A percentile compares a stretch with the other conserved stretches of the same genome.
These are phyloP conservation scores for Fraxinus quadrangulata DNA, from an alignment of 257 asterid genomes.

Conservation along the genomic window DNA sequence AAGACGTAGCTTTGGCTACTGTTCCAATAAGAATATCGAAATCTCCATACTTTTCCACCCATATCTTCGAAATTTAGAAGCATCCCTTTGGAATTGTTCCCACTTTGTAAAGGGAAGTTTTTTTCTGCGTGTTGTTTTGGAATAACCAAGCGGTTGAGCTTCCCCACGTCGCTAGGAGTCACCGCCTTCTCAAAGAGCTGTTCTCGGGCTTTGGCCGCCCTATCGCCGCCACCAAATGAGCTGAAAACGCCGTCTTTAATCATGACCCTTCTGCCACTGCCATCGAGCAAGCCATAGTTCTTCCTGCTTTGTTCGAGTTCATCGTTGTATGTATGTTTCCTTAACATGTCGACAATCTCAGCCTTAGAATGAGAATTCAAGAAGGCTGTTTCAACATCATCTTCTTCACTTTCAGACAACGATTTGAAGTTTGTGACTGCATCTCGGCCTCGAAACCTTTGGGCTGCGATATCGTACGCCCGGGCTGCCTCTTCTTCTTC, in stretches of 20 bases:
- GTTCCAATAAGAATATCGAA: slow-evolving; percentile 83
- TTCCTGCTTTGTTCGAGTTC: slow-evolving; percentile 71
- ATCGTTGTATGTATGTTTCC: slow-evolving; percentile 80
- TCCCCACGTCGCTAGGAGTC: slow-evolving; percentile 84
- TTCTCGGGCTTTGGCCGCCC: slow-evolving; percentile 39
- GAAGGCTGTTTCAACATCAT: slow-evolving; percentile 53
- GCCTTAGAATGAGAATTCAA: slow-evolving; percentile 68
- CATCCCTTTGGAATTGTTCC: slow-evolving; percentile 53
- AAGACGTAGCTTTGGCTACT: slow-evolving; percentile 86
- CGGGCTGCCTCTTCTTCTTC: slow-evolving; percentile 81
- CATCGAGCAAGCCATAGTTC: slow-evolving; percentile 27
- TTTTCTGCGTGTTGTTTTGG: slow-evolving; percentile 83
- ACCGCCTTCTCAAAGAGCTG: slow-evolving; percentile 78
- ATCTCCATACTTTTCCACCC: slow-evolving; percentile 77
- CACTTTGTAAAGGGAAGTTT: slow-evolving; percentile 62
- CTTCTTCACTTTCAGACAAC: slow-evolving; percentile 35
- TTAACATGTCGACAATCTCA: slow-evolving; percentile 84
- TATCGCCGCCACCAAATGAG: slow-evolving; percentile 23
- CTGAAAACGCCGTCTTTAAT: slow-evolving; percentile 7
- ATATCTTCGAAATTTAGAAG: slow-evolving; percentile 66
- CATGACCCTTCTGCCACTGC: slow-evolving; percentile 4
- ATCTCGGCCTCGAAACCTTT: slow-evolving; percentile 87
- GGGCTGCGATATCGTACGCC: slow-evolving; percentile 90
- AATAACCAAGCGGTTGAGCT: slow-evolving; percentile 67
- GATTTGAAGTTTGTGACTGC: slow-evolving; percentile 86